phyloP scores from a whole-genome alignment of 148 eudicot species.

The Cornus florida region DNA sequence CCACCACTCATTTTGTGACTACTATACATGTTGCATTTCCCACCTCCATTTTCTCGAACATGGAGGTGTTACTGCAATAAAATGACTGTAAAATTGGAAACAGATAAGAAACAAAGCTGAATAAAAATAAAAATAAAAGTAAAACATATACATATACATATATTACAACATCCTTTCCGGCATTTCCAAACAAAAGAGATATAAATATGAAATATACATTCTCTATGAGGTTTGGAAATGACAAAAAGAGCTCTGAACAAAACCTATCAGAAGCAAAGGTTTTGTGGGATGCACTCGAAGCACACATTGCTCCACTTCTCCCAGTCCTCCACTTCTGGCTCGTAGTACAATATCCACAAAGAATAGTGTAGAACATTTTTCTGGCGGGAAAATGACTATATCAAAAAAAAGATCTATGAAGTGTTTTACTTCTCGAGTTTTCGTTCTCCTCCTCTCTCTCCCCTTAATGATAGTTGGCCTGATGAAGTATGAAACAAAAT shows the following conservation, averaged over 20 bases:
- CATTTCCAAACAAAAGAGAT: no score
- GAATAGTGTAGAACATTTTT: background rate
- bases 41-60: no score
- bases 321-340: conserved; percentile 5
- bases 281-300: background rate
- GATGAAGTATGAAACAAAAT: background rate
- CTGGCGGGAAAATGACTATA: background rate
- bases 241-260: background rate
- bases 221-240: background rate
- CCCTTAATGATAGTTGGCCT: background rate
- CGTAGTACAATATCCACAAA: background rate
- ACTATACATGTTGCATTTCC: no score
- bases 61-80: no score
- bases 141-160: no score
- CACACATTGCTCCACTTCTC: background rate
- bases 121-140: no score
- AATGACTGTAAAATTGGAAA: no score
- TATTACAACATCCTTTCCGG: no score
- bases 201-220: conserved; percentile 7
- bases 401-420: conserved; percentile 6
- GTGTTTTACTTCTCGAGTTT: conserved; percentile 6
- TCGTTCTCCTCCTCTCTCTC: background rate
- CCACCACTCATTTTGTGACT: no score
- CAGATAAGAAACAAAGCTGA: no score
- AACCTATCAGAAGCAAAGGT: background rate